Evolutionary conservation across 2,329 filamentous ascomycete genomes (phyloP).

Genomic region (Trichoderma hamatum): DNA sequence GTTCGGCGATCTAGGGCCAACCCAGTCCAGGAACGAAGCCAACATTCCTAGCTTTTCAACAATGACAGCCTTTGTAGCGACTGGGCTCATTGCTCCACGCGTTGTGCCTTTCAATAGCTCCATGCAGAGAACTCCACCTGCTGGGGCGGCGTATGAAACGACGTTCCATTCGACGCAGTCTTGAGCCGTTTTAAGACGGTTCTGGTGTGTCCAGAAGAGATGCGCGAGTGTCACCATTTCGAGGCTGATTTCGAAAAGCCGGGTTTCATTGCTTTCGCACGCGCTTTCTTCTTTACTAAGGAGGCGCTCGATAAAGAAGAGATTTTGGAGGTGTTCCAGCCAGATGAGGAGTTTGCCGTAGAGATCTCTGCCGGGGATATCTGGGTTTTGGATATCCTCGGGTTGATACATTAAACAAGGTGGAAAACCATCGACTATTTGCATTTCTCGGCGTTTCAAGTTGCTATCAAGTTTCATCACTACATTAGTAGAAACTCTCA

Average conservation of each 20-base stretch:
- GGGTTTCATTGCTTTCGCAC: slow-evolving; percentile 40
- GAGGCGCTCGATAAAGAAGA: slow-evolving; percentile 61
- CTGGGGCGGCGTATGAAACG: slow-evolving; percentile 52
- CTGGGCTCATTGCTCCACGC: slow-evolving; percentile 32
- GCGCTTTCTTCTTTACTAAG: slow-evolving; percentile 46
- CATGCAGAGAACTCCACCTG: slow-evolving; percentile 51
- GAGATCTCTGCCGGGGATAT: slow-evolving; percentile 44
- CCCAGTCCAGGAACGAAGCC: slow-evolving; percentile 53
- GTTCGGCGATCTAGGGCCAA: slow-evolving; percentile 50
- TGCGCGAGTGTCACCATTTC: slow-evolving; percentile 51
- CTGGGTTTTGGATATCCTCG: slow-evolving; percentile 50
- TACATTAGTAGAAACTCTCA: background rate
- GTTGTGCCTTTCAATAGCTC: slow-evolving; percentile 45
- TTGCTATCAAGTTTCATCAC: background rate
- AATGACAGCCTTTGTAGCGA: slow-evolving; percentile 47
- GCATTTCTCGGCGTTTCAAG: slow-evolving; percentile 21
- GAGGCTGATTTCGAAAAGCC: slow-evolving; percentile 47
- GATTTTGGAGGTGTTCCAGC: slow-evolving; percentile 56
- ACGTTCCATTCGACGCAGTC: slow-evolving; percentile 52
- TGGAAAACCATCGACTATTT: slow-evolving; percentile 21
- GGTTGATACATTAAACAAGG: slow-evolving; percentile 15
- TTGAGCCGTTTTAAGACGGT: slow-evolving; percentile 44
- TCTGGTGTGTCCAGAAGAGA: slow-evolving; percentile 51
- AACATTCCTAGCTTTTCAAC: slow-evolving; percentile 55
- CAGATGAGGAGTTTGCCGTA: slow-evolving; percentile 52